phyloP scores from a whole-genome alignment of 148 eudicot genomes.

The Nyssa sinensis region DNA sequence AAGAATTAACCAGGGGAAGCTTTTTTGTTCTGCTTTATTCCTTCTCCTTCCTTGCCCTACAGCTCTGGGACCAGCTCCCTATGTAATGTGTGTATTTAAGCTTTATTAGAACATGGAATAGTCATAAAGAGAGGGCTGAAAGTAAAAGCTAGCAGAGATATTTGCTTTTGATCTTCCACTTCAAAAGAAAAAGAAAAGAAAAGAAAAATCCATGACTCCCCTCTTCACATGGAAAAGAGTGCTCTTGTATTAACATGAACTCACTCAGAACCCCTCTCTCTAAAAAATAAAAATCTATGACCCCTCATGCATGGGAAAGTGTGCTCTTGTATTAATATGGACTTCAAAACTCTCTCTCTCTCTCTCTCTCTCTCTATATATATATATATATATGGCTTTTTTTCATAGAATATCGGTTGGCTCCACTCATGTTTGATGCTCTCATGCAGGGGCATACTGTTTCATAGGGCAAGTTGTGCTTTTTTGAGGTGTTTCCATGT shows the following conservation, averaged over 20 bases:
- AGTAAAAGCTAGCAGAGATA: conserved; percentile 45
- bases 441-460: conserved; percentile 16
- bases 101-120: conserved; percentile 62
- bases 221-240: conserved; percentile 63
- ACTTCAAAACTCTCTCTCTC: conserved; percentile 7
- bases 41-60: conserved; percentile 28
- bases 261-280: not conserved
- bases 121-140: conserved; percentile 79
- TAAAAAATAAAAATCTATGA: conserved; percentile 15
- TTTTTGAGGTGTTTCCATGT: conserved; percentile 29
- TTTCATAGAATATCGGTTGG: not conserved
- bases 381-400: not conserved
- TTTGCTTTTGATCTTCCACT: conserved; percentile 70
- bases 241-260: conserved; percentile 45
- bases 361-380: not conserved
- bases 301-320: conserved; percentile 39
- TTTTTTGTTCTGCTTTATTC: conserved; percentile 39
- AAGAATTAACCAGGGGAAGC: conserved; percentile 25
- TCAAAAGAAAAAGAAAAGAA: conserved; percentile 29
- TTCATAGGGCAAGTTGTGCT: not conserved
- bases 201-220: conserved; percentile 17
- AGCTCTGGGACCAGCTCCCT: conserved; percentile 34
- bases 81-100: conserved; percentile 30
- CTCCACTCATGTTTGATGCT: conserved; percentile 21
- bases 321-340: conserved; percentile 36